Conservation (phyloP, 2,329 filamentous ascomycete species). For the Dactylellina haptotyla region DNA sequence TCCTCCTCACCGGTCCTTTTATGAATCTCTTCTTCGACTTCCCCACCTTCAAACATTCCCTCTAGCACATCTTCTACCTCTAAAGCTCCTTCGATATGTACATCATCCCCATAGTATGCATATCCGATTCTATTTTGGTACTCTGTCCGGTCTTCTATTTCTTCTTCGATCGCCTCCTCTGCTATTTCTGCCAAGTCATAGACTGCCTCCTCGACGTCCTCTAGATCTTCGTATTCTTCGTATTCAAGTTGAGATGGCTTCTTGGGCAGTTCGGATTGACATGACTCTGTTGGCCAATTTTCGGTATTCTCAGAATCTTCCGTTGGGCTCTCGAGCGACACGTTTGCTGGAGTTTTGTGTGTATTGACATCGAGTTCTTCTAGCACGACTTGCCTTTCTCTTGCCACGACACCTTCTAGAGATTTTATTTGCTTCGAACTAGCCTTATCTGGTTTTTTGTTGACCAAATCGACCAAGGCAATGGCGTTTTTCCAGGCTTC, state of each 20-base stretch:
- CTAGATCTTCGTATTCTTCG: not conserved
- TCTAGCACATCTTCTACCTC: constrained; percentile 9
- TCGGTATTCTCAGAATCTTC: constrained; percentile 68
- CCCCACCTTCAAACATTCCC: constrained; percentile 9
- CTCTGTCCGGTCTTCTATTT: constrained; percentile 57
- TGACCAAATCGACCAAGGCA: constrained; percentile 90
- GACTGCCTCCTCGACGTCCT: constrained; percentile 1
- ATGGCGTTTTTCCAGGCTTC: constrained; percentile 88
- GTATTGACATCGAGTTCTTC: constrained; percentile 63
- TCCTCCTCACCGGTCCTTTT: not conserved
- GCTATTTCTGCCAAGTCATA: constrained; percentile 7
- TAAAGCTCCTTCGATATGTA: constrained; percentile 58
- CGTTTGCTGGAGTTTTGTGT: constrained; percentile 34
- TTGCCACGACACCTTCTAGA: constrained; percentile 66
- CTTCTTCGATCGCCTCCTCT: constrained; percentile 15
- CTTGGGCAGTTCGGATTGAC: constrained; percentile 58
- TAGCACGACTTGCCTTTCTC: constrained; percentile 75
- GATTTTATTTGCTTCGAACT: constrained; percentile 69
- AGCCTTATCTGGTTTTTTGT: constrained; percentile 79
- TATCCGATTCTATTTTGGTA: constrained; percentile 55
- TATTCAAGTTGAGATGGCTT: not conserved
- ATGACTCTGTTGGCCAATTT: constrained; percentile 62
- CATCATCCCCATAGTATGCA: constrained; percentile 56
- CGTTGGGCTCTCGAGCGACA: constrained; percentile 59
- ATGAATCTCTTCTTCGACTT: constrained; percentile 56